Evolutionary conservation across 2,329 filamentous ascomycete species (phyloP), one percentile per base, ranked within the genome.

Genomic region (Aspergillus intermedius): DNA sequence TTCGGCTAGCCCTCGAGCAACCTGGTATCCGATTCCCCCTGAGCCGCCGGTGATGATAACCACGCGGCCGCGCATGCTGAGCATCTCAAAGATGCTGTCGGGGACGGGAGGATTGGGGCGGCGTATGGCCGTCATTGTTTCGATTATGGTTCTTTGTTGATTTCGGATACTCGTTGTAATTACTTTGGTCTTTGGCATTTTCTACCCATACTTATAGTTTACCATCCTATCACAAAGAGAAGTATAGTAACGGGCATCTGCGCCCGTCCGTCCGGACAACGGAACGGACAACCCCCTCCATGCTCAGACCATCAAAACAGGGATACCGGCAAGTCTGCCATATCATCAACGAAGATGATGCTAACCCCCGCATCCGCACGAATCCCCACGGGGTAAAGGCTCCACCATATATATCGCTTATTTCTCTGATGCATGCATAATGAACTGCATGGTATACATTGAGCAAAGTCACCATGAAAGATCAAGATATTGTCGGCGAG

Each of bases 1-100:
- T 48, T 75, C 72, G 2, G 70, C 72, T 52, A 72, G 63, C 3
- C 64, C 71, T 39, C 74, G 66, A 1, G 69, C 65, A 5, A 72
- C 68, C 2, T 72, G 59, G 34, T 60, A 59, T 2, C 72, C 72
- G 45, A 75, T 68, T 1, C 72, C 72, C 9, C 72, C 70, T 0
- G 67, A 56, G 1, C 64, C 62, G 47, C 57, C 51, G 8, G 54
- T 56, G 43, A 55, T 52, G 19, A 54, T 54, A 32, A 49, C 47
- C 3, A 52, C 49, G 37, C 54, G 53, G 42, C 45, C 51, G 28
- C 44, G 28, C 43, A 54, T 46, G 28, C 40, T 39, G 32, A 54
- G 51, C 52, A 55, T 53, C n/a, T 49, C 43, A 39, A 57, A 54
- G 39, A 49, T 30, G 23, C 49, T 51, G 34, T 53, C 54, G 32